phyloP scores from a whole-genome alignment of 768 basidiomycete genomes.

The Pleurotus ostreatus region DNA sequence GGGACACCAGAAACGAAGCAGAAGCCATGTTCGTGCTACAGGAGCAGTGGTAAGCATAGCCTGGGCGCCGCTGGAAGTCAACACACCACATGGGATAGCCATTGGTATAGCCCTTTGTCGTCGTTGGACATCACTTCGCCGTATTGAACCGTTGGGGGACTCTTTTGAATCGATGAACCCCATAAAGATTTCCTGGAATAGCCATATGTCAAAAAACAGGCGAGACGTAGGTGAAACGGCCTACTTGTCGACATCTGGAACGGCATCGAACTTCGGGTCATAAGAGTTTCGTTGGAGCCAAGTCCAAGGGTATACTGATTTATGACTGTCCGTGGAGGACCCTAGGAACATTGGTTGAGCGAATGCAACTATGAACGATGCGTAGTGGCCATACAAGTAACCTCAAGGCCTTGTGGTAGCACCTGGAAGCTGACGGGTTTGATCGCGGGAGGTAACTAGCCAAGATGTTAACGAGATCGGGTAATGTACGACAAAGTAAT shows the following conservation, averaged over 20 bases:
- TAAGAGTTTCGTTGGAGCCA: constrained; percentile 82
- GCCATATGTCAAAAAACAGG: not conserved
- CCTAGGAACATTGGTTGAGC: constrained; percentile 27
- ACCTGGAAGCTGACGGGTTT: constrained; percentile 55
- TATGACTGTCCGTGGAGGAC: constrained; percentile 58
- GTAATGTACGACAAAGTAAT: not conserved
- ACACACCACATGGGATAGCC: constrained; percentile 78
- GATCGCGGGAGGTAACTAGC: constrained; percentile 74
- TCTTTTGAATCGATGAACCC: constrained; percentile 71
- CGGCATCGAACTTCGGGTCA: constrained; percentile 41
- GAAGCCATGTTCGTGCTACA: constrained; percentile 83
- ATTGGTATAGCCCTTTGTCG: constrained; percentile 68
- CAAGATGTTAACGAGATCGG: not conserved
- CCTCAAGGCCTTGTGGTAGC: constrained; percentile 59
- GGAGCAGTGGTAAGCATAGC: not conserved
- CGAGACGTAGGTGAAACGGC: not conserved
- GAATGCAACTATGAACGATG: not conserved
- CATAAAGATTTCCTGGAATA: constrained; percentile 64
- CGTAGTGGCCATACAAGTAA: constrained; percentile 58
- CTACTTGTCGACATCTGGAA: not conserved
- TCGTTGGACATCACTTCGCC: constrained; percentile 67
- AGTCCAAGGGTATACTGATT: constrained; percentile 84
- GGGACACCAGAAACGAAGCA: constrained; percentile 84
- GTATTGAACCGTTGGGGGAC: constrained; percentile 72
- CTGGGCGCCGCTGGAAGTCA: not conserved